These are phyloP conservation scores for Podaxis sp. DNA, from an alignment of 768 basidiomycete genomes.

Conservation along the genomic window DNA sequence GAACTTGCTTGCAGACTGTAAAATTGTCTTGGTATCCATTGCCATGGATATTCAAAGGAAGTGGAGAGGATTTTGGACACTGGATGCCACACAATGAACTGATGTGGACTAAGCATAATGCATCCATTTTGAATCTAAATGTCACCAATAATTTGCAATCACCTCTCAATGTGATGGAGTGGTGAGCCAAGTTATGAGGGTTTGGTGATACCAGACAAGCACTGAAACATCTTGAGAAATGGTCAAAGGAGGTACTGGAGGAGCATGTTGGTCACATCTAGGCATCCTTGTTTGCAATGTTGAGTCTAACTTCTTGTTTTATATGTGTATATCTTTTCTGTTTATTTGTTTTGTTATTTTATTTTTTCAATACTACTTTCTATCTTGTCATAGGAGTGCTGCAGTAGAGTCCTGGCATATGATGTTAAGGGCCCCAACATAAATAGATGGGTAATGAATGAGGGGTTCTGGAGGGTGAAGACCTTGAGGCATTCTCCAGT, in stretches of 20 bases:
- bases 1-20: background rate
- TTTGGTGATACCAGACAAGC: background rate
- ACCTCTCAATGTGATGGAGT: background rate
- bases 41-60: background rate
- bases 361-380: too few species aligned
- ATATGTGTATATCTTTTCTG: too few species aligned
- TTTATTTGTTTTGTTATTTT: too few species aligned
- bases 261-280: background rate
- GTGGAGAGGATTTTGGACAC: background rate
- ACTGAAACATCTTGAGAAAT: background rate
- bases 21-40: background rate
- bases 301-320: too few species aligned
- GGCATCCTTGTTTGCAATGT: too few species aligned
- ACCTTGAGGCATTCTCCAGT: too few species aligned
- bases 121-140: background rate
- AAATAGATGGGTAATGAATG: too few species aligned
- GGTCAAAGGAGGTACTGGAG: background rate
- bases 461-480: too few species aligned
- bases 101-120: background rate
- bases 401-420: too few species aligned
- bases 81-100: background rate
- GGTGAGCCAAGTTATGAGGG: background rate
- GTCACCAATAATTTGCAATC: background rate
- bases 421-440: too few species aligned
- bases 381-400: too few species aligned